Percentiles rank a stretch among this genome's conserved stretches.
Conservation (phyloP, 306 rosid species). For the Purshia tridentata region DNA sequence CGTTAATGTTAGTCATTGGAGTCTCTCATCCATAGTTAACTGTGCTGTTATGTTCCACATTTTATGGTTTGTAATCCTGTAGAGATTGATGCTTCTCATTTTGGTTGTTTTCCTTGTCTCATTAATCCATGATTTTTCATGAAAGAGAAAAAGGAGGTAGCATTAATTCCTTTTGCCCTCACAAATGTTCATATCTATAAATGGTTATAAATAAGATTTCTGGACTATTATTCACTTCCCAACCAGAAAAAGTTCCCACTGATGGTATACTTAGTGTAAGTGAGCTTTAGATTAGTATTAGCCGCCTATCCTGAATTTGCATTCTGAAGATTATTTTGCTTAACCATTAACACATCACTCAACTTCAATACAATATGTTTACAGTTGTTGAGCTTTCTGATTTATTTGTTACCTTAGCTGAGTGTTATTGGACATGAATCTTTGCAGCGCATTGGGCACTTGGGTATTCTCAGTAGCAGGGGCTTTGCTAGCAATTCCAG, state of each 20-base stretch:
- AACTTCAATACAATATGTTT: background rate
- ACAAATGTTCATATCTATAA: background rate
- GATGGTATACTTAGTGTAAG: too few relatives aligned
- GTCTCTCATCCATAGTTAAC: background rate
- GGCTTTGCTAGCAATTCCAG: conserved; percentile 91
- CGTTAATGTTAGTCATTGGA: background rate
- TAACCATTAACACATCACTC: background rate
- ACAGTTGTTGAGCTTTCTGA: background rate
- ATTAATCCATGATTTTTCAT: background rate
- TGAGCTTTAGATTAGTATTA: too few relatives aligned
- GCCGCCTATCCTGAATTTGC: too few relatives aligned
- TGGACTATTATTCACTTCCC: background rate
- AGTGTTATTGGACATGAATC: conserved; percentile 25
- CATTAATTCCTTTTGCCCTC: background rate
- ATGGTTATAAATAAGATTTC: background rate
- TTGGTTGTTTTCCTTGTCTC: background rate
- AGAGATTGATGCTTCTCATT: background rate
- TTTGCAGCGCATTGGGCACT: conserved; percentile 80
- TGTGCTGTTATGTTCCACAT: background rate
- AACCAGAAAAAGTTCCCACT: too few relatives aligned
- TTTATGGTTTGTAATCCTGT: background rate
- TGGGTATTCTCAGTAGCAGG: conserved; percentile 97
- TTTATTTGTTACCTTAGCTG: background rate
- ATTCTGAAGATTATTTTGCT: too few relatives aligned
- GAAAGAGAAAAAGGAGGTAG: background rate